These are phyloP conservation scores for Backusella psychrophila DNA, from an alignment of 192 early-diverging fungal genomes.

Conservation along the genomic window DNA sequence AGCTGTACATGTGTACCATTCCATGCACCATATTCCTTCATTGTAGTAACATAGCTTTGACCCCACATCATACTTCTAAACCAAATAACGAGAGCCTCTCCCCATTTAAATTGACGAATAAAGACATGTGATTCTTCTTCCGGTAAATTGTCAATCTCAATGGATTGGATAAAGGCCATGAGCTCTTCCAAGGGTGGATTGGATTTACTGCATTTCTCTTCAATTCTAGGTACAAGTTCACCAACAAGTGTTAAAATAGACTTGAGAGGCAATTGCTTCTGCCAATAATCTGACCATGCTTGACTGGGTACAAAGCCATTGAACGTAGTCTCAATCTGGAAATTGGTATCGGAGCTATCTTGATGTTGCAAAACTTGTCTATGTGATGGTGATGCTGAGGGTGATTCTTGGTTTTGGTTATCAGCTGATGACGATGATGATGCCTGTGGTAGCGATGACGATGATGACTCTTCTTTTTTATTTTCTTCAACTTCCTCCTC, in stretches of 20 bases:
- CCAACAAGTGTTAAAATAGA: slow-evolving; percentile 65
- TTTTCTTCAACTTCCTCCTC: background rate
- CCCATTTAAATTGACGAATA: slow-evolving; percentile 59
- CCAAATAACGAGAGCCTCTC: slow-evolving; percentile 66
- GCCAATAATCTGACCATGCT: slow-evolving; percentile 73
- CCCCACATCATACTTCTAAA: slow-evolving; percentile 71
- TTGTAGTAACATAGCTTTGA: slow-evolving; percentile 58
- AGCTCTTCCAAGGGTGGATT: slow-evolving; percentile 63
- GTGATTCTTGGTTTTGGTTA: background rate
- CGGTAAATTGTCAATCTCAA: slow-evolving; percentile 39
- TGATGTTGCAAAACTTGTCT: background rate
- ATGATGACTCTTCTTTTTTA: background rate
- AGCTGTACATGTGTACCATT: slow-evolving; percentile 60
- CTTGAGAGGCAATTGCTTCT: slow-evolving; percentile 65
- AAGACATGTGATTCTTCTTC: slow-evolving; percentile 48
- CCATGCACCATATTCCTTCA: slow-evolving; percentile 61
- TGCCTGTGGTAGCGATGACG: background rate
- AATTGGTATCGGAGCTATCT: background rate
- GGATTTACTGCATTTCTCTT: slow-evolving; percentile 56
- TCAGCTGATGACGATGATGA: background rate
- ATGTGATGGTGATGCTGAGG: background rate
- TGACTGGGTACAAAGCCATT: slow-evolving; percentile 66
- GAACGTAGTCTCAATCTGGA: slow-evolving; percentile 12
- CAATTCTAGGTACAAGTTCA: slow-evolving; percentile 66
- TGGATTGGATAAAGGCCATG: slow-evolving; percentile 47